Percentiles rank a stretch among this genome's conserved stretches.
These are phyloP conservation scores for Agroathelia rolfsii DNA, from an alignment of 1,284 basidiomycete genomes.

Conservation along the genomic window DNA sequence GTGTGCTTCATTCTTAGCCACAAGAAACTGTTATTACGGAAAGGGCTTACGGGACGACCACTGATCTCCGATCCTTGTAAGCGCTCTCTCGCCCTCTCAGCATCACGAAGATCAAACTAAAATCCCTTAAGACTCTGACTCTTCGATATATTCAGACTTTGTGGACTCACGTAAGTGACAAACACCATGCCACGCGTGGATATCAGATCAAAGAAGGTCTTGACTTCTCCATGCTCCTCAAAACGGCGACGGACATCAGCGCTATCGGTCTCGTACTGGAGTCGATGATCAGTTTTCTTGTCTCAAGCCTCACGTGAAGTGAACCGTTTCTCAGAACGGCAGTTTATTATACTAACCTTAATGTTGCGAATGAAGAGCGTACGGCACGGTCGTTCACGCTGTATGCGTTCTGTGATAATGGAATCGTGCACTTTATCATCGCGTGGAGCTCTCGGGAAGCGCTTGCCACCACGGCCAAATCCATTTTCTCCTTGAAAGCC, in stretches of 20 bases:
- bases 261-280: slow-evolving; percentile 84
- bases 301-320: slow-evolving; percentile 6
- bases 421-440: slow-evolving; percentile 79
- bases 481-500: slow-evolving; percentile 45
- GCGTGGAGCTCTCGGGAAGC: slow-evolving; percentile 56
- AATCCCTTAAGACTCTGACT: slow-evolving; percentile 7
- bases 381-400: slow-evolving; percentile 87
- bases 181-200: slow-evolving; percentile 94
- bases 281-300: slow-evolving; percentile 2
- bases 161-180: slow-evolving; percentile 82
- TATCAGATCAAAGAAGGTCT: slow-evolving; percentile 94
- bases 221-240: slow-evolving; percentile 89
- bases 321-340: slow-evolving; percentile 1
- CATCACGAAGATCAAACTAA: slow-evolving; percentile 86
- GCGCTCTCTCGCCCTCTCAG: slow-evolving; percentile 80
- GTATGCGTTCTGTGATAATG: slow-evolving; percentile 82
- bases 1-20: slow-evolving; percentile 10
- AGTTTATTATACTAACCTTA: slow-evolving; percentile 59
- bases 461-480: slow-evolving; percentile 36
- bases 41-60: slow-evolving; percentile 64
- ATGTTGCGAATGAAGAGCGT: slow-evolving; percentile 96
- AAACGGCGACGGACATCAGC: slow-evolving; percentile 79
- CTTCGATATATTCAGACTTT: slow-evolving; percentile 2
- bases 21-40: slow-evolving; percentile 9
- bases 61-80: slow-evolving; percentile 81